A percentile compares a stretch with the other conserved stretches of the same genome.
These are phyloP conservation scores for Thelephora ganbajun DNA, from an alignment of 768 basidiomycete species.

Conservation along the genomic window DNA sequence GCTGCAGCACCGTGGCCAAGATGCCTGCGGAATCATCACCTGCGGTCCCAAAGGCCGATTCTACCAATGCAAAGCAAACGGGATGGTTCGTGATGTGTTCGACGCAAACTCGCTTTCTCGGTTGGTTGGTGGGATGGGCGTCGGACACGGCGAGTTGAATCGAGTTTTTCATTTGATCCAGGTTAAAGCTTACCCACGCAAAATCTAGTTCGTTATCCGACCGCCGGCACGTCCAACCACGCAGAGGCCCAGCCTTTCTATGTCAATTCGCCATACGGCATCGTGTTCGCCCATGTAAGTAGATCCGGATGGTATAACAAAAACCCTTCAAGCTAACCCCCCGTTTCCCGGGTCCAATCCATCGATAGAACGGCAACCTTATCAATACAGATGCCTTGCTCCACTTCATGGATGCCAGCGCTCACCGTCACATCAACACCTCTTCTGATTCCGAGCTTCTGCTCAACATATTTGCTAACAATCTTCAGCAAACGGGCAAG, in stretches of 20 bases:
- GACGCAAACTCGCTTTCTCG: conserved; percentile 64
- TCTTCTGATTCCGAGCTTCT: conserved; percentile 95
- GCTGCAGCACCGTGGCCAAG: conserved; percentile 93
- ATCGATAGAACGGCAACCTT: conserved; percentile 83
- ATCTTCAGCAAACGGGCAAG: conserved; percentile 95
- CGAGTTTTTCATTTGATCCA: background rate
- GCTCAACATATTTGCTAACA: conserved; percentile 95
- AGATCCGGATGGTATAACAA: background rate
- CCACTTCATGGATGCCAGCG: conserved; percentile 88
- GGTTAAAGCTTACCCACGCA: background rate
- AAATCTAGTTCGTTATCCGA: conserved; percentile 81
- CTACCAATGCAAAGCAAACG: conserved; percentile 97
- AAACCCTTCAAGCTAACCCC: background rate
- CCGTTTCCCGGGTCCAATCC: background rate
- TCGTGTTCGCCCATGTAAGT: conserved; percentile 91
- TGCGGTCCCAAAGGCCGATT: conserved; percentile 91
- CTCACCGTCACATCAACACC: conserved; percentile 97
- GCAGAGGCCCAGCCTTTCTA: conserved; percentile 99
- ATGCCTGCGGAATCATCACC: conserved; percentile 95
- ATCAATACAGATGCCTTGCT: conserved; percentile 85
- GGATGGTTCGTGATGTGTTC: conserved; percentile 97
- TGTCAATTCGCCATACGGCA: conserved; percentile 99
- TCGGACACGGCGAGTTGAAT: conserved; percentile 75
- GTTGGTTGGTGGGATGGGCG: conserved; percentile 88
- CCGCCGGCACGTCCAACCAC: conserved; percentile 92